Evolutionary conservation across 2,329 filamentous ascomycete genomes (phyloP).

Genomic region (Neofusicoccum laricinum): DNA sequence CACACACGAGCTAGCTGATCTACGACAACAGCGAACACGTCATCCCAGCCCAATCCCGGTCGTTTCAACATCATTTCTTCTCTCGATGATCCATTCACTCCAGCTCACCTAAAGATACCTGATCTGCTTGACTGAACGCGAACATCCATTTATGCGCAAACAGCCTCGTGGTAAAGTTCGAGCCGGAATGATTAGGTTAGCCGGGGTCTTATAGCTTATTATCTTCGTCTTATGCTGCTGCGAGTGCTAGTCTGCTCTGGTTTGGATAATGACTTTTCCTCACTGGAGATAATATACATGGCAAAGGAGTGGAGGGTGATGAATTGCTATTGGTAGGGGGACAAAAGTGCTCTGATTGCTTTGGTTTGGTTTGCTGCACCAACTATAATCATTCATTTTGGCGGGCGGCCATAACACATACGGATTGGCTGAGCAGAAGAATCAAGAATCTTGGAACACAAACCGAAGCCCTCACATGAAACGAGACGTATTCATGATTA

Average conservation of each 20-base stretch:
- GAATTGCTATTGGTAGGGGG: not conserved
- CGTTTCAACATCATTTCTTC: not conserved
- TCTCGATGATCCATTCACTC: not conserved
- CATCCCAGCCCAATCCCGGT: not conserved
- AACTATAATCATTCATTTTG: not conserved
- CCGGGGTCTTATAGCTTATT: no score
- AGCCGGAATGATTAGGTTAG: no score
- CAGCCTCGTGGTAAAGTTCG: no score
- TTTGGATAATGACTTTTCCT: no score
- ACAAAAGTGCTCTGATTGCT: not conserved
- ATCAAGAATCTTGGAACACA: no score
- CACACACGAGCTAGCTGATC: not conserved
- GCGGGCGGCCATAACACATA: no score
- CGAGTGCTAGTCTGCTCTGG: no score
- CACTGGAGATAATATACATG: not conserved
- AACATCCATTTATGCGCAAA: no score
- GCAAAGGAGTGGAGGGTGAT: not conserved
- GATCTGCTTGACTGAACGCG: not conserved
- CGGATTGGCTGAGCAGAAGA: no score
- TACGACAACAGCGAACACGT: not conserved
- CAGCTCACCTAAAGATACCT: not conserved
- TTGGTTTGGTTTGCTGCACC: not conserved
- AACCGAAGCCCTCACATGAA: no score
- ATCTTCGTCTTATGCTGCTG: not conserved
- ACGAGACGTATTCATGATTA: no score